Percentiles rank a stretch among this genome's conserved stretches.
These are phyloP conservation scores for Wickerhamiella spandovensis DNA, from an alignment of 805 yeast species.

Conservation along the genomic window DNA sequence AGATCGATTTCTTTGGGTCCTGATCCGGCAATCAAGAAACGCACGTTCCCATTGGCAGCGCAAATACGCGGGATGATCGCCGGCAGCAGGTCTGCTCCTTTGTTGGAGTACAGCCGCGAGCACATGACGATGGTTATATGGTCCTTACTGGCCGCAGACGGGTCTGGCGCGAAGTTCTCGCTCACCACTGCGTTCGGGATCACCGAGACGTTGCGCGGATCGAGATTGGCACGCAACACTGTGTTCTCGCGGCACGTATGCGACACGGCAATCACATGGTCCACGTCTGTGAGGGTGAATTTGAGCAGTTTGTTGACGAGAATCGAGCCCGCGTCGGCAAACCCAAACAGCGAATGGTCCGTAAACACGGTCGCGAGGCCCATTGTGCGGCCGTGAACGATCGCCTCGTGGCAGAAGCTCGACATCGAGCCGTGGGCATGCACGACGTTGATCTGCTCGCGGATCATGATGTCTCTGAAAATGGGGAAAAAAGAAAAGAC, in stretches of 20 bases:
- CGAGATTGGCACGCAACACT: constrained; percentile 70
- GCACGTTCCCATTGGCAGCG: constrained; percentile 42
- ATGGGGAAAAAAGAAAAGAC: constrained; percentile 82
- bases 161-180: constrained; percentile 43
- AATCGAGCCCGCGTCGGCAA: constrained; percentile 71
- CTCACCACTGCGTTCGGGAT: constrained; percentile 96
- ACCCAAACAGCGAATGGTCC: constrained; percentile 92
- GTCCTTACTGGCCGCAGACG: constrained; percentile 9
- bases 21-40: constrained; percentile 85
- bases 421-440: constrained; percentile 94
- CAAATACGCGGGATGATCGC: constrained; percentile 82
- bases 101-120: constrained; percentile 84
- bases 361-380: constrained; percentile 86
- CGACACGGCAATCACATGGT: constrained; percentile 91
- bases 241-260: constrained; percentile 95
- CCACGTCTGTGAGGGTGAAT: constrained; percentile 73
- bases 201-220: constrained; percentile 68
- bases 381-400: constrained; percentile 87
- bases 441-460: constrained; percentile 78
- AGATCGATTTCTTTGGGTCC: constrained; percentile 92
- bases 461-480: constrained; percentile 65
- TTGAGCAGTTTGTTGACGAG: constrained; percentile 75
- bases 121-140: constrained; percentile 76
- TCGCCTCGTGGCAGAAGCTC: constrained; percentile 75
- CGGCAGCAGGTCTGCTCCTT: constrained; percentile 82